Conservation (phyloP, 805 yeast genomes). For the Henningerozyma blattae region DNA sequence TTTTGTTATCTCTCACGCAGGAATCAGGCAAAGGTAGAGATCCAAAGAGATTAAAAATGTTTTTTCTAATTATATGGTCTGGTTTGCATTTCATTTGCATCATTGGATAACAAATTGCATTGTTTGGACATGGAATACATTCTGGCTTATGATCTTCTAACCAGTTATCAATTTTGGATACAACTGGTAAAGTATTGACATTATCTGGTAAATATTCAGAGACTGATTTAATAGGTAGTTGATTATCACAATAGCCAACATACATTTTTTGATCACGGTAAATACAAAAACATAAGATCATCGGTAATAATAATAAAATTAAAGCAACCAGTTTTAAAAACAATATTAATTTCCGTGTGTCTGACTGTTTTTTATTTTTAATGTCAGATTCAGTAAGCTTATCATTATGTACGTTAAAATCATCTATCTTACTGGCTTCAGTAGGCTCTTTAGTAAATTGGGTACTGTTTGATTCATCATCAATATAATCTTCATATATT, state of each 20-base stretch:
- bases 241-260: conserved; percentile 65
- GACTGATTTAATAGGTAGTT: conserved; percentile 20
- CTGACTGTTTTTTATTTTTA: too few species aligned
- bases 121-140: conserved; percentile 69
- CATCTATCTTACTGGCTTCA: too few species aligned
- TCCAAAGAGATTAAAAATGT: conserved; percentile 29
- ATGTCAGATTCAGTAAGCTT: too few species aligned
- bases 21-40: conserved; percentile 45
- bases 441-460: too few species aligned
- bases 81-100: conserved; percentile 53
- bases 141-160: conserved; percentile 36
- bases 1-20: conserved; percentile 63
- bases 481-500: too few species aligned
- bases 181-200: not conserved
- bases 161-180: not conserved
- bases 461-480: too few species aligned
- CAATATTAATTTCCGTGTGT: too few species aligned
- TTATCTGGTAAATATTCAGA: not conserved
- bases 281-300: conserved; percentile 27
- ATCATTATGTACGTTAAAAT: too few species aligned
- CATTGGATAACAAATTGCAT: conserved; percentile 56
- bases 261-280: conserved; percentile 48
- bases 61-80: conserved; percentile 37
- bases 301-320: not conserved
- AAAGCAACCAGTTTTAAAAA: not conserved